A percentile compares a stretch with the other conserved stretches of the same genome.
Evolutionary conservation across 2,329 filamentous ascomycete genomes (phyloP).

Genomic region (Diaporthe australafricana): DNA sequence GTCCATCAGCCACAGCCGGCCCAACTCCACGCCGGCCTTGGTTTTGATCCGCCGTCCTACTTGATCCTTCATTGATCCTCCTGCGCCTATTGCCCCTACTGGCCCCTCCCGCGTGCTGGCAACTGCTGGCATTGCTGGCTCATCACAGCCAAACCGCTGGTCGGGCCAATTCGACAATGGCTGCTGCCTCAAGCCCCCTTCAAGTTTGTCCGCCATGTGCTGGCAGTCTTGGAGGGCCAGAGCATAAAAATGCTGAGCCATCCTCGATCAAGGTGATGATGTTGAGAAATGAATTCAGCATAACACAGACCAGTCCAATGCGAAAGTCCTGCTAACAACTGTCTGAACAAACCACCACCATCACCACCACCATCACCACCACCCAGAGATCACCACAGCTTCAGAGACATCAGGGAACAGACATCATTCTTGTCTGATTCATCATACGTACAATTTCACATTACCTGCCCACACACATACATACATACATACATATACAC

Average conservation of each 20-base stretch:
- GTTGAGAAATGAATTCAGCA: background rate
- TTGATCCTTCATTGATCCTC: background rate
- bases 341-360: background rate
- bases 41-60: background rate
- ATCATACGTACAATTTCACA: background rate
- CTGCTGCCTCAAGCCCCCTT: background rate
- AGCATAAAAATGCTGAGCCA: constrained; percentile 9
- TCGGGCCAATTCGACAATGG: constrained; percentile 12
- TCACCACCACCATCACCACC: background rate
- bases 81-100: background rate
- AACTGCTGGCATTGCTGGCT: background rate
- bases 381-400: background rate
- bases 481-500: too few relatives aligned
- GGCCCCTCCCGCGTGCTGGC: background rate
- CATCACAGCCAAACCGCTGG: background rate
- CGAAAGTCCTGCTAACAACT: background rate
- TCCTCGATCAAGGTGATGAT: background rate
- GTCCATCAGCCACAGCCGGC: background rate
- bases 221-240: background rate
- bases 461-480: too few relatives aligned
- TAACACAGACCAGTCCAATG: too few relatives aligned
- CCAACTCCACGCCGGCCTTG: constrained; percentile 1
- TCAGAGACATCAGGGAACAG: background rate
- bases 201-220: background rate
- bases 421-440: too few relatives aligned